phyloP scores from a whole-genome alignment of 805 yeast species.

The Cyberlindnera mycetangii region DNA sequence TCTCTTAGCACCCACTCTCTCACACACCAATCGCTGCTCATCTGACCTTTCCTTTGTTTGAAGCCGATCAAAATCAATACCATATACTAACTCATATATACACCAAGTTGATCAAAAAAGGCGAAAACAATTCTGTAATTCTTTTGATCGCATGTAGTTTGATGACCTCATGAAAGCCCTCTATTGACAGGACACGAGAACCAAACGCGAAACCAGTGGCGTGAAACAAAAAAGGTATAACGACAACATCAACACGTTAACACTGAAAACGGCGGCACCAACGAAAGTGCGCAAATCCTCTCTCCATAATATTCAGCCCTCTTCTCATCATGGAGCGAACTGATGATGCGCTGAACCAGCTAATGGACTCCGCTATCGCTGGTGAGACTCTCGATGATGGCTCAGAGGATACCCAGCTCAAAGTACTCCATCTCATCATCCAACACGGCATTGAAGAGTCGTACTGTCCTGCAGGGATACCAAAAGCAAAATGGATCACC shows the following conservation, averaged over 20 bases:
- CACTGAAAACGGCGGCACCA: background rate
- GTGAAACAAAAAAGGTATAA: background rate
- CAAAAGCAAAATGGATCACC: conserved; percentile 16
- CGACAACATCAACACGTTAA: background rate
- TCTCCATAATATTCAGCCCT: too few relatives aligned
- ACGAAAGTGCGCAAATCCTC: too few relatives aligned
- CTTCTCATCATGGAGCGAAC: conserved; percentile 6
- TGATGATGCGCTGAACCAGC: conserved; percentile 19
- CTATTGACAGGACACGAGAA: background rate
- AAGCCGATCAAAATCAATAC: too few relatives aligned
- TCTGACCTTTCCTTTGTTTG: too few relatives aligned
- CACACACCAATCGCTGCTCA: too few relatives aligned
- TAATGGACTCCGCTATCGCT: conserved; percentile 17
- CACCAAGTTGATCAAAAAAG: too few relatives aligned
- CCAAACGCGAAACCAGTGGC: conserved; percentile 2
- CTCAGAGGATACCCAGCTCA: conserved; percentile 21
- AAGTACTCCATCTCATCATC: conserved; percentile 22
- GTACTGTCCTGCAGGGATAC: conserved; percentile 11
- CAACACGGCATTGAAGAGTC: conserved; percentile 22
- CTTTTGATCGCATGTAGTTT: too few relatives aligned
- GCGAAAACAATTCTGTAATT: too few relatives aligned
- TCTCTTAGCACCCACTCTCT: too few relatives aligned
- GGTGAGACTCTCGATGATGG: conserved; percentile 16
- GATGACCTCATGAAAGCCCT: too few relatives aligned
- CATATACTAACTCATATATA: too few relatives aligned